Percentiles rank a stretch among this genome's conserved stretches.
Evolutionary conservation across 345 rosid species (phyloP).

Genomic region (Cochlearia excelsa): DNA sequence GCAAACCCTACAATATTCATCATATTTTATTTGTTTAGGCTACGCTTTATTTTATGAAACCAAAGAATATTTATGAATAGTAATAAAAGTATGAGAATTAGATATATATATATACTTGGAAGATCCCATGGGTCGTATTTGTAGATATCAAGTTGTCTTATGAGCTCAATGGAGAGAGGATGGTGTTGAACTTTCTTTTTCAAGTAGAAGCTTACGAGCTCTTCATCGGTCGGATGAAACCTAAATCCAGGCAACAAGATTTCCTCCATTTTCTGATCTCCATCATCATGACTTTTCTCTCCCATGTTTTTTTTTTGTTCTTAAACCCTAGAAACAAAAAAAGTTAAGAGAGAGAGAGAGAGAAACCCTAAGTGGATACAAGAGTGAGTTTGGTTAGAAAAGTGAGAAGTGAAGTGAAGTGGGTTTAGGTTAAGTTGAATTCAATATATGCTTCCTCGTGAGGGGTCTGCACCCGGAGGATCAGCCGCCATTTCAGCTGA

Average conservation of each 20-base stretch:
- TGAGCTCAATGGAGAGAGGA: slow-evolving; percentile 67
- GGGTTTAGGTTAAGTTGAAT: slow-evolving; percentile 43
- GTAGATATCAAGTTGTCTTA: slow-evolving; percentile 84
- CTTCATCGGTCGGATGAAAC: slow-evolving; percentile 94
- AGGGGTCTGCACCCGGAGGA: slow-evolving; percentile 88
- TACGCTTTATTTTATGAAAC: neutral
- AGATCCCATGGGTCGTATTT: slow-evolving; percentile 96
- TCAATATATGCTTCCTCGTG: slow-evolving; percentile 66
- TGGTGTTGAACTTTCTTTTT: slow-evolving; percentile 70
- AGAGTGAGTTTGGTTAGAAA: slow-evolving; percentile 23
- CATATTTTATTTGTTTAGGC: neutral
- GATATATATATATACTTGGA: slow-evolving; percentile 50
- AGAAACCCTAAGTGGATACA: slow-evolving; percentile 21
- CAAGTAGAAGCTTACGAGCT: slow-evolving; percentile 80
- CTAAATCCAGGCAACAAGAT: slow-evolving; percentile 80
- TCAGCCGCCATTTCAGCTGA: slow-evolving; percentile 90
- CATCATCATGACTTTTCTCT: slow-evolving; percentile 37
- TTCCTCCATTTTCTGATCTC: slow-evolving; percentile 56
- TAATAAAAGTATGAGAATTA: too few relatives aligned
- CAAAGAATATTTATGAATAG: neutral
- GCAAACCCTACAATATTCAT: slow-evolving; percentile 49
- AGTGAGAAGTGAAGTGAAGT: slow-evolving; percentile 18
- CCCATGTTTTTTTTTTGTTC: slow-evolving; percentile 38
- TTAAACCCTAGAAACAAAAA: slow-evolving; percentile 19
- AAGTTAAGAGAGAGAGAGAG: neutral